phyloP scores from a whole-genome alignment of 331 rosid genomes.

The Ulmus americana region DNA sequence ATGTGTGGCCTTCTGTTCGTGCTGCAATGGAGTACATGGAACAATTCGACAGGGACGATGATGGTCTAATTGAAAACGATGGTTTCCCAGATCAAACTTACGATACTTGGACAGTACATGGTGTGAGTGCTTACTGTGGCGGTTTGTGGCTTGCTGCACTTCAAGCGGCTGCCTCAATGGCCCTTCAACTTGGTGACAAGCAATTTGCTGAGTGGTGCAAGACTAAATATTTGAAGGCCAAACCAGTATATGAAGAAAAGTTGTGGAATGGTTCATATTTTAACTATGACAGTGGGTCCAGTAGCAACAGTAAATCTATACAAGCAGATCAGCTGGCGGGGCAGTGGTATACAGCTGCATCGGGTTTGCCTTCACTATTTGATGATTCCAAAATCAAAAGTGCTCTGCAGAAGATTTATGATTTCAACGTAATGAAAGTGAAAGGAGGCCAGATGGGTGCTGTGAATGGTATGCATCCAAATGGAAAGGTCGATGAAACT shows the following conservation, averaged over 20 bases:
- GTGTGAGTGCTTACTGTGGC: conserved; percentile 92
- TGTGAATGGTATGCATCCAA: conserved; percentile 95
- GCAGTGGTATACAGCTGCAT: conserved; percentile 98
- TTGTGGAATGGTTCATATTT: conserved; percentile 95
- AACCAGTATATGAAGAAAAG: conserved; percentile 69
- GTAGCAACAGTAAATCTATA: conserved; percentile 84
- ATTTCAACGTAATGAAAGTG: conserved; percentile 89
- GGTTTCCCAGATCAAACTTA: conserved; percentile 98
- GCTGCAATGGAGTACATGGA: conserved; percentile 94
- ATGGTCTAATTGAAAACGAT: conserved; percentile 88
- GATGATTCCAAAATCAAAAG: conserved; percentile 71
- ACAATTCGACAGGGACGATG: conserved; percentile 80
- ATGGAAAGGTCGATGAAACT: conserved; percentile 88
- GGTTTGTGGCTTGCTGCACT: conserved; percentile 95
- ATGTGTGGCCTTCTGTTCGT: conserved; percentile 97
- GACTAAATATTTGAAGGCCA: conserved; percentile 76
- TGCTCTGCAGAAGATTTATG: conserved; percentile 70
- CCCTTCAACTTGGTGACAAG: conserved; percentile 68
- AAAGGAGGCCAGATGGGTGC: conserved; percentile 98
- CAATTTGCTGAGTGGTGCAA: conserved; percentile 91
- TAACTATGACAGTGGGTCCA: conserved; percentile 91
- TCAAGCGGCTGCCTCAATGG: conserved; percentile 99
- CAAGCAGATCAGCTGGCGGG: conserved; percentile 98
- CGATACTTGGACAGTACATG: conserved; percentile 98
- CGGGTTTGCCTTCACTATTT: conserved; percentile 80